Conservation (phyloP, 2,329 filamentous ascomycete species). For the Alternaria gaisen region DNA sequence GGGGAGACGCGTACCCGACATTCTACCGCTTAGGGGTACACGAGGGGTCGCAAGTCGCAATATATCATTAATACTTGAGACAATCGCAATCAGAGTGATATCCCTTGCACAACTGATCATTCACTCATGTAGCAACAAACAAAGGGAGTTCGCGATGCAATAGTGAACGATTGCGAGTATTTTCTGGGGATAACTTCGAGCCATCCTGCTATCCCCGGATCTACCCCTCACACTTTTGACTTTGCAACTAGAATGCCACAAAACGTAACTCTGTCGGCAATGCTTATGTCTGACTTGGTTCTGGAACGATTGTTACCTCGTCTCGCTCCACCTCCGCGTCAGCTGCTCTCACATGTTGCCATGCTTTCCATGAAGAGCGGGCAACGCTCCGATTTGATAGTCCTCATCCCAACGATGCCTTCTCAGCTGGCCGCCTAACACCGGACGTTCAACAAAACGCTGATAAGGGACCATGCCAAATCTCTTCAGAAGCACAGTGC, state of each 20-base stretch:
- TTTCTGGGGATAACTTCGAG: neutral
- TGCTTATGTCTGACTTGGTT: conserved; percentile 17
- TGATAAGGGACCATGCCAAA: neutral
- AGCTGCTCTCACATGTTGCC: conserved; percentile 25
- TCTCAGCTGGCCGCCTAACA: conserved; percentile 13
- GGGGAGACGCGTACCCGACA: conserved; percentile 37
- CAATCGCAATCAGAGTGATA: neutral
- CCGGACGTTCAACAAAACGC: conserved; percentile 13
- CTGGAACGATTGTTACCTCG: conserved; percentile 29
- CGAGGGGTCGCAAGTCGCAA: neutral
- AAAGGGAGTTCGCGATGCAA: neutral
- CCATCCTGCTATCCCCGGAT: conserved; percentile 11
- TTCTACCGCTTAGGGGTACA: conserved; percentile 9
- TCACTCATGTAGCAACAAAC: neutral
- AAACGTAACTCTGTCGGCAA: conserved; percentile 25
- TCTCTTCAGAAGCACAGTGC: conserved; percentile 1
- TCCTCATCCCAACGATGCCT: neutral
- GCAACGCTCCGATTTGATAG: conserved; percentile 14
- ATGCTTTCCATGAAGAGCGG: conserved; percentile 11
- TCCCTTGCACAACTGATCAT: neutral
- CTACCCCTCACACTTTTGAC: conserved; percentile 12
- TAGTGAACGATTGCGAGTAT: neutral
- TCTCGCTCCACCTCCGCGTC: conserved; percentile 29
- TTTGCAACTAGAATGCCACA: conserved; percentile 25
- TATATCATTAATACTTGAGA: neutral